These are phyloP conservation scores for Aspergillus neoniger DNA, from an alignment of 2,329 filamentous ascomycete genomes.

Conservation along the genomic window DNA sequence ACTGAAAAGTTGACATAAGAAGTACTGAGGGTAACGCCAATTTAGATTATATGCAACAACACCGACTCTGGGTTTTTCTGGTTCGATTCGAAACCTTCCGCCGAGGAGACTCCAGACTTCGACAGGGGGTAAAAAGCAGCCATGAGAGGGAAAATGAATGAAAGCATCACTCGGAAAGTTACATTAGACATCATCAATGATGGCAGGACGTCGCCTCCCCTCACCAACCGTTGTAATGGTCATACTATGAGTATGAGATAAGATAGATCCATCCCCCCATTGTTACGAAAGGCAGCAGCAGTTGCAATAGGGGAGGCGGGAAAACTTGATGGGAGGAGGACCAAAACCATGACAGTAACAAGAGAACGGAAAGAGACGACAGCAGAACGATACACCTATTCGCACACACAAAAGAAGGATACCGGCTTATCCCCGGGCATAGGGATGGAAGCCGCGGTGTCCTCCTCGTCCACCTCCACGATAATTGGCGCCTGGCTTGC, in stretches of 20 bases:
- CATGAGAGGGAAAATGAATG: background rate
- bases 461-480: constrained; percentile 81
- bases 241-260: background rate
- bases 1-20: background rate
- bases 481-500: constrained; percentile 88
- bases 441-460: constrained; percentile 76
- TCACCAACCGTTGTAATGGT: background rate
- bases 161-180: constrained; percentile 8
- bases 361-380: background rate
- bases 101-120: background rate
- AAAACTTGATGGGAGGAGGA: background rate
- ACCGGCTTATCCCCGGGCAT: constrained; percentile 50
- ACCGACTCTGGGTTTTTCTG: background rate
- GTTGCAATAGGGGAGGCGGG: background rate
- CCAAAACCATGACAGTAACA: background rate
- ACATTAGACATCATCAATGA: constrained; percentile 15
- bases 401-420: background rate
- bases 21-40: background rate
- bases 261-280: background rate
- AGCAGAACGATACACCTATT: background rate
- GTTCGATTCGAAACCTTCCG: background rate
- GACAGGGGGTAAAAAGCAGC: background rate
- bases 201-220: background rate
- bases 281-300: background rate
- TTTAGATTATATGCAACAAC: background rate